Percentiles rank a stretch among this genome's conserved stretches.
Conservation (phyloP, 2,329 filamentous ascomycete species). For the Aspergillus pseudoglaucus region DNA sequence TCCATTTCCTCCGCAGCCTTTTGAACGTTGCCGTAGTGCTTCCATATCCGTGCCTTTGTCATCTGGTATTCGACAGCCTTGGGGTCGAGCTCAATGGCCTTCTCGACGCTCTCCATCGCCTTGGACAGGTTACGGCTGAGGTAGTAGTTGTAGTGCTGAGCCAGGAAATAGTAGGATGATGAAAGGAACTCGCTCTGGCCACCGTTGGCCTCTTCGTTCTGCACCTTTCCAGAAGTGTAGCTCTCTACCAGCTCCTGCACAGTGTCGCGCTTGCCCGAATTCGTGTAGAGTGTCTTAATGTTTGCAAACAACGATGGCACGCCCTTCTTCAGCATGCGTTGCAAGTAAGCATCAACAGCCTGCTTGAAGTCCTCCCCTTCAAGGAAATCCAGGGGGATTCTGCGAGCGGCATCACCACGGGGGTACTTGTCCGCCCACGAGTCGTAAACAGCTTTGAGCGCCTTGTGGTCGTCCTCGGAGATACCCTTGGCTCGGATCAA, state of each 20-base stretch:
- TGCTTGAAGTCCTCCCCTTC: slow-evolving; percentile 72
- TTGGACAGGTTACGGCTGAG: slow-evolving; percentile 76
- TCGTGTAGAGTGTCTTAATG: slow-evolving; percentile 83
- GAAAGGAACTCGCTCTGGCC: slow-evolving; percentile 60
- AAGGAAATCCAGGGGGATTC: slow-evolving; percentile 85
- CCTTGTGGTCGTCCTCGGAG: slow-evolving; percentile 52
- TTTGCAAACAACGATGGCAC: slow-evolving; percentile 96
- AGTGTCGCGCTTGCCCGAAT: slow-evolving; percentile 68
- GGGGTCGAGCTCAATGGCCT: slow-evolving; percentile 70
- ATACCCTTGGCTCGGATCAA: slow-evolving; percentile 65
- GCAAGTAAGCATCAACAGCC: slow-evolving; percentile 71
- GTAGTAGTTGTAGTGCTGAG: slow-evolving; percentile 94
- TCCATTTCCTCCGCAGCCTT: slow-evolving; percentile 87
- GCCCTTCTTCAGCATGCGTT: slow-evolving; percentile 80
- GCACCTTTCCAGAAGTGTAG: slow-evolving; percentile 58
- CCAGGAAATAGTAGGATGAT: slow-evolving; percentile 84
- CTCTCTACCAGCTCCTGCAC: slow-evolving; percentile 71
- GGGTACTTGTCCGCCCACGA: slow-evolving; percentile 75
- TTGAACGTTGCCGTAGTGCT: slow-evolving; percentile 73
- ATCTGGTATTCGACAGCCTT: slow-evolving; percentile 86
- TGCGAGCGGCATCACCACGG: slow-evolving; percentile 74
- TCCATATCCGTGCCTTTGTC: slow-evolving; percentile 91
- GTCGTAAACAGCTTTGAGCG: slow-evolving; percentile 68
- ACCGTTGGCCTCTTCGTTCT: slow-evolving; percentile 45
- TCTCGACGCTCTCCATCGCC: slow-evolving; percentile 75